Conservation (phyloP, 768 basidiomycete species). For the Baorangia bicolor region DNA sequence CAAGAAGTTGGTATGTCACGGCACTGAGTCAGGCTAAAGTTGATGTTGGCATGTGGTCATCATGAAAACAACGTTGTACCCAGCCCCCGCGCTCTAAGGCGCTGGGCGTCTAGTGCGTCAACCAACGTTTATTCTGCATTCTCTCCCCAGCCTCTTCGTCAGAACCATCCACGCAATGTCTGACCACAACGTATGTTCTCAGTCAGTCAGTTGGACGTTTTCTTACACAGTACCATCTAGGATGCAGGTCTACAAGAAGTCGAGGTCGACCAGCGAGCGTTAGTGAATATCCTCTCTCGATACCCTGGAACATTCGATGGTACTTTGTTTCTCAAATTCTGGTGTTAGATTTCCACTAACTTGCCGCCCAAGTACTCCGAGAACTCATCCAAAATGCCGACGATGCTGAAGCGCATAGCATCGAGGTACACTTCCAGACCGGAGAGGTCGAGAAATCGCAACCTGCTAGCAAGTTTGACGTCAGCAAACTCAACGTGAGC, state of each 20-base stretch:
- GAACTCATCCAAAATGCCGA: constrained; percentile 60
- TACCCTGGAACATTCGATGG: constrained; percentile 17
- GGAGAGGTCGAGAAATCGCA: constrained; percentile 3
- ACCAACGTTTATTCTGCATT: background rate
- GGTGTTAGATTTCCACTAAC: background rate
- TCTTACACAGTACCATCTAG: background rate
- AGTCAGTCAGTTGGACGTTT: no score
- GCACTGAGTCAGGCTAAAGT: background rate
- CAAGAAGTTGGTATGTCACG: background rate
- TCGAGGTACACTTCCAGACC: constrained; percentile 40
- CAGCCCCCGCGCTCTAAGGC: background rate
- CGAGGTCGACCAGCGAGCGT: constrained; percentile 15
- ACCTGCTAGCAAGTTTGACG: background rate
- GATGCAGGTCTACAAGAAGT: constrained; percentile 5
- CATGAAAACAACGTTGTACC: constrained; percentile 6
- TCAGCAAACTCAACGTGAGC: background rate
- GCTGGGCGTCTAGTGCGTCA: background rate
- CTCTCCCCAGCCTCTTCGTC: background rate
- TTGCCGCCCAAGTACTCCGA: constrained; percentile 38
- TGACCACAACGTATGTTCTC: constrained; percentile 1
- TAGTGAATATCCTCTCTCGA: constrained; percentile 18
- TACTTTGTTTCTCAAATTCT: background rate
- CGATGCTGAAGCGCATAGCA: constrained; percentile 39
- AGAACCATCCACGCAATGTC: background rate
- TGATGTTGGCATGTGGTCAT: background rate